Percentiles rank a stretch among this genome's conserved stretches.
Evolutionary conservation across 805 yeast species (phyloP).

Genomic region (Saccharomycopsis sp.): DNA sequence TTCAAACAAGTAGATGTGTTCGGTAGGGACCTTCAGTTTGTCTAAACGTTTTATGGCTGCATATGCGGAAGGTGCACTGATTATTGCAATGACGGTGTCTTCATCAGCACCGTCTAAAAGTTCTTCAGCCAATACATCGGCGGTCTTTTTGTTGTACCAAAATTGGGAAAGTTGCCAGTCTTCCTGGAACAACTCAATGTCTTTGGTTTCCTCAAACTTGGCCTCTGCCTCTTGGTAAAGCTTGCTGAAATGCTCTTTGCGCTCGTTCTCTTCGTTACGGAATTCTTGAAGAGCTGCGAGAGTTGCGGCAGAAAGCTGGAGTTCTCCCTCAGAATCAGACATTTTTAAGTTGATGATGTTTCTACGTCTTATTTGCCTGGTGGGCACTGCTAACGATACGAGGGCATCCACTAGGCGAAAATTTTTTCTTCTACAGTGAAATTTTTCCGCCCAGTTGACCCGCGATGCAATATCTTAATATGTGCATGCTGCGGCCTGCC

Average conservation of each 20-base stretch:
- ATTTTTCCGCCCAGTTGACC: background rate
- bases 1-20: conserved; percentile 69
- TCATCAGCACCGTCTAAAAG: conserved; percentile 70
- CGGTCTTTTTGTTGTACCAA: conserved; percentile 78
- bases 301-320: conserved; percentile 40
- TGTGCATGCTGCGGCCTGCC: background rate
- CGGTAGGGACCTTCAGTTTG: conserved; percentile 43
- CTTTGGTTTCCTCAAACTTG: conserved; percentile 31
- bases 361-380: no score
- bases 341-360: no score
- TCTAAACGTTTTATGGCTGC: conserved; percentile 59
- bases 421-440: background rate
- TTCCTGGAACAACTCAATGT: conserved; percentile 74
- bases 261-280: conserved; percentile 51
- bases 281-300: conserved; percentile 58
- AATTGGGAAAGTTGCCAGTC: conserved; percentile 95
- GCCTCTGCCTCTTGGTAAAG: conserved; percentile 49
- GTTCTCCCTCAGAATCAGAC: conserved; percentile 26
- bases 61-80: conserved; percentile 88
- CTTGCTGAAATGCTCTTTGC: conserved; percentile 48
- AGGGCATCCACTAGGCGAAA: conserved; percentile 17
- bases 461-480: background rate
- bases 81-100: conserved; percentile 64
- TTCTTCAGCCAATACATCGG: conserved; percentile 60
- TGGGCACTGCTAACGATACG: no score